These are phyloP conservation scores for Komagataella mondaviorum DNA, from an alignment of 805 yeast genomes.

Conservation along the genomic window DNA sequence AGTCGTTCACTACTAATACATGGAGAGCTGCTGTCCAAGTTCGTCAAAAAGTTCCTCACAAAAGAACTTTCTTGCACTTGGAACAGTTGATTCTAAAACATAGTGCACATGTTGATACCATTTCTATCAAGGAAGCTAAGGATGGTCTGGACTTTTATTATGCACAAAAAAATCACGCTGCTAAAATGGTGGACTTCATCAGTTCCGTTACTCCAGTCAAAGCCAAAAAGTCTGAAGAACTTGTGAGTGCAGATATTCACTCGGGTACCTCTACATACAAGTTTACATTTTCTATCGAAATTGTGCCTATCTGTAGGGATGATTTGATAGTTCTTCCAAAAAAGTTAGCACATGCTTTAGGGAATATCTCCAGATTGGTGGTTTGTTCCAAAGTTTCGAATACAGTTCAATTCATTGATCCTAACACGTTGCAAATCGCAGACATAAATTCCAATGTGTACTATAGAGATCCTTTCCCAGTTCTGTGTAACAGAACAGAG, in stretches of 20 bases:
- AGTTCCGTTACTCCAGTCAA: slow-evolving; percentile 75
- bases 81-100: slow-evolving; percentile 91
- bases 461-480: slow-evolving; percentile 73
- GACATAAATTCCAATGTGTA: slow-evolving; percentile 60
- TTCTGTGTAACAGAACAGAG: slow-evolving; percentile 65
- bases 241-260: slow-evolving; percentile 85
- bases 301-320: slow-evolving; percentile 94
- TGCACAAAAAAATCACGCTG: slow-evolving; percentile 79
- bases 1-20: slow-evolving; percentile 89
- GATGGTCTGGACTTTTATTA: slow-evolving; percentile 95
- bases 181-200: slow-evolving; percentile 86
- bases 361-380: slow-evolving; percentile 71
- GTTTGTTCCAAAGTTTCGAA: slow-evolving; percentile 79
- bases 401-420: slow-evolving; percentile 77
- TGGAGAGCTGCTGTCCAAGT: slow-evolving; percentile 98
- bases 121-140: slow-evolving; percentile 81
- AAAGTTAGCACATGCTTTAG: slow-evolving; percentile 70
- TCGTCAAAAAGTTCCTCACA: slow-evolving; percentile 94
- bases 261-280: slow-evolving; percentile 81
- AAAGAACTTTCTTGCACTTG: slow-evolving; percentile 88
- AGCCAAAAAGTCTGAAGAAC: slow-evolving; percentile 76
- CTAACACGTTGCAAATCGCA: slow-evolving; percentile 62
- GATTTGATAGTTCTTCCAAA: slow-evolving; percentile 88
- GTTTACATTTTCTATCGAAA: slow-evolving; percentile 85
- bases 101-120: slow-evolving; percentile 87